Evolutionary conservation across 805 yeast genomes (phyloP), one percentile per base, ranked within the genome.

Genomic region (Candida taoyuanica): DNA sequence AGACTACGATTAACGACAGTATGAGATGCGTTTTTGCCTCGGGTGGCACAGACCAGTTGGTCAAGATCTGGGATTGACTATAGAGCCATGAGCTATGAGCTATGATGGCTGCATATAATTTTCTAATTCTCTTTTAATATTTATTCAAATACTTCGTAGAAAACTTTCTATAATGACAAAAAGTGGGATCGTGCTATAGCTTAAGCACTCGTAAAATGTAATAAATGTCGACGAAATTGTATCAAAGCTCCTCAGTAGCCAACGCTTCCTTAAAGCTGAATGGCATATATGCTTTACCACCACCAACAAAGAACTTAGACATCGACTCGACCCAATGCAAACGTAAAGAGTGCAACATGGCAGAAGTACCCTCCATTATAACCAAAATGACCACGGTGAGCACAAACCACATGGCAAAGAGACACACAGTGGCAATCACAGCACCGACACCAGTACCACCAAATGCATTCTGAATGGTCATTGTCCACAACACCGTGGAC

Each of bases 321-420:
- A 93, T 93, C 19, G 96, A 82, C 68, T 93, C 99, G 46, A 93
- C 98, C 99, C 99, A 93, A 62, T 93, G 98, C 58, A 93, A 74
- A 71, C 99, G 85, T 58, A 93, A 74, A n/a, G 97, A 84, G 65
- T 93, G 99, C 58, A 93, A 74, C 98, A 93, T 93, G 25, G 98
- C 98, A 18, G 97, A 87, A 0, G 99, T 93, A 42, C 98, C 99
- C 65, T 93, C 99, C 99, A 93, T 93, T 37, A 85, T 68, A 12
- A 93, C 98, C 56, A 93, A 72, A 52, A 93, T 87, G 55, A 86
- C 83, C 18, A 89, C 91, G 0, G 98, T 91, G 45, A 93, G 69
- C 3, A 76, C 76, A 60, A 93, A 88, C 99, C 99, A 93, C 83
- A 93, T 78, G 17, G 83, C 95, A 61, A 93, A 93, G 58, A 93